Evolutionary conservation across 371 early-diverging fungal species (phyloP), one percentile per base, ranked within the genome.

Genomic region (Gilbertella persicaria): DNA sequence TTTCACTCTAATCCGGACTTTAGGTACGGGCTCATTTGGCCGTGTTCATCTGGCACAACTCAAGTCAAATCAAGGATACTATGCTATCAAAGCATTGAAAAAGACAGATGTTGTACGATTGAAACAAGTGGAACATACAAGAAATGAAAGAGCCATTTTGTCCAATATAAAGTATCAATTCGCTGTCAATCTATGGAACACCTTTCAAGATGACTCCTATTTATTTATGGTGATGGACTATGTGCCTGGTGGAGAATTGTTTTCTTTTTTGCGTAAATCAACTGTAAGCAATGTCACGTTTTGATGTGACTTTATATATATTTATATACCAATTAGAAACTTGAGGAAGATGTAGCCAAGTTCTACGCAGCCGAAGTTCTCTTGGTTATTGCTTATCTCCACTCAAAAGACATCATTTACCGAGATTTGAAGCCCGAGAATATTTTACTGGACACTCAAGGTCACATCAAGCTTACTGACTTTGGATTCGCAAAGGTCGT

Each of bases 401-500:
- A 99, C 72, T 73, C 75, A 43, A 72, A 87, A 58, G 86, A 94
- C 64, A 92, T 96, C 40, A 87, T 96, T 50, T 98, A 97, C 80
- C 84, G 98, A 17, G 98, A 97, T 72, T 66, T 98, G 51, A 95
- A 96, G 69, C 98, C 98, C 8, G 96, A 98, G 58, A 95, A 97
- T 62, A 65, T 94, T 38, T 74, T 99, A 26, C 73, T 99, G 44
- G 97, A 95, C 62, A 75, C 81, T 7, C 58, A 80, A 35, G 99
- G 99, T 0, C 94, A 99, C 66, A 85, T 99, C 62, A 97, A 97
- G 73, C 89, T 99, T 41, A 92, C 98, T 4, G 99, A 99, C 73
- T 99, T 99, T 83, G 99, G 99, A 5, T 99, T 99, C 83, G 96
- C 99, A 25, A 98, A 97, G 59, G 62, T 75, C 19, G 85, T 91